Conservation (phyloP, 768 basidiomycete species). For the Mycena polygramma region DNA sequence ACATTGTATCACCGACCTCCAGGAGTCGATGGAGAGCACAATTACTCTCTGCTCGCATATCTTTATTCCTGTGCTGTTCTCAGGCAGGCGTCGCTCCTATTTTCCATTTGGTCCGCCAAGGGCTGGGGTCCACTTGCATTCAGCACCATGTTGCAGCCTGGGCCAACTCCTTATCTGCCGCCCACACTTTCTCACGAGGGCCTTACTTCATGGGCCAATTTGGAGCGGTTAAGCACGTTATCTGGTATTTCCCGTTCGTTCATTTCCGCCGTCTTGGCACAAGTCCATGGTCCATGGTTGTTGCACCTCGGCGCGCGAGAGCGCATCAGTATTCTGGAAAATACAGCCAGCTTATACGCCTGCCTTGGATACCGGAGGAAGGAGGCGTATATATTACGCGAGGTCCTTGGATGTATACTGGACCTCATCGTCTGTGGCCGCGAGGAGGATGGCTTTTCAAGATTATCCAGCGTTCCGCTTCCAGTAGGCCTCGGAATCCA, state of each 20-base stretch:
- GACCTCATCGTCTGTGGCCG: conserved; percentile 90
- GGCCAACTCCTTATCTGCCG: conserved; percentile 69
- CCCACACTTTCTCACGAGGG: conserved; percentile 66
- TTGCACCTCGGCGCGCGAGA: conserved; percentile 83
- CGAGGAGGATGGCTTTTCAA: conserved; percentile 73
- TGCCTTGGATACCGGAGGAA: conserved; percentile 89
- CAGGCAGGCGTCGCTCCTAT: conserved; percentile 80
- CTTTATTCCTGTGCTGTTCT: conserved; percentile 78
- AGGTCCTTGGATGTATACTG: conserved; percentile 86
- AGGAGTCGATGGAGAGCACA: conserved; percentile 66
- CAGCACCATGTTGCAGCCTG: conserved; percentile 78
- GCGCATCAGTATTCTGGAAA: conserved; percentile 77
- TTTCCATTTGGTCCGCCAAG: conserved; percentile 87
- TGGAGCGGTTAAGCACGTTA: conserved; percentile 75
- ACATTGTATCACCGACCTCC: conserved; percentile 73
- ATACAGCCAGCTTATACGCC: conserved; percentile 80
- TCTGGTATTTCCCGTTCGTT: conserved; percentile 79
- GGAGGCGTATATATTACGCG: conserved; percentile 88
- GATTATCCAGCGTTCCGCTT: conserved; percentile 54
- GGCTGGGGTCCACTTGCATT: conserved; percentile 89
- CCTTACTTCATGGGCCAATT: conserved; percentile 58
- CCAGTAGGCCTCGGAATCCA: conserved; percentile 64
- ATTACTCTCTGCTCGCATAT: conserved; percentile 73
- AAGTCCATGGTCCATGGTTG: conserved; percentile 90
- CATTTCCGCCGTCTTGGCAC: conserved; percentile 75